Conservation (phyloP, 257 asterid species). For the Nemophila menziesii region DNA sequence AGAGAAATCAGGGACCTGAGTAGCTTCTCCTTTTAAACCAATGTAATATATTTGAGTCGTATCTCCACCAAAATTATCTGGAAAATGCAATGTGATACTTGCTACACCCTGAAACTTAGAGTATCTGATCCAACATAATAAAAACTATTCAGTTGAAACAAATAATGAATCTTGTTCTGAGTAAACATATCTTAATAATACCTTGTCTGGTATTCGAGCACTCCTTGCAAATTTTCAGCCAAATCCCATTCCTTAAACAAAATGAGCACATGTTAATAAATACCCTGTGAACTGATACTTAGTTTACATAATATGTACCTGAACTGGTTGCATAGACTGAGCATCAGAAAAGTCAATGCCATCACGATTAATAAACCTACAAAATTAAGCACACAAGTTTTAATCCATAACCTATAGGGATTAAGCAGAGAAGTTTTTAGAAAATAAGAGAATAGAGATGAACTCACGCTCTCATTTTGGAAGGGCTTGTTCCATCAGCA, state of each 20-base stretch:
- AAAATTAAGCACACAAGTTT: conserved; percentile 13
- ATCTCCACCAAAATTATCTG: conserved; percentile 85
- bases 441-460: conserved; percentile 2
- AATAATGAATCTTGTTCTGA: background rate
- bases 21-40: conserved; percentile 98
- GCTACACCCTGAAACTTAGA: conserved; percentile 92
- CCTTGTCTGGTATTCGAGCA: conserved; percentile 91
- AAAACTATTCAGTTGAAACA: conserved; percentile 4
- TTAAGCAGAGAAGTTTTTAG: background rate
- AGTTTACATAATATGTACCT: conserved; percentile 34
- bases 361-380: conserved; percentile 81
- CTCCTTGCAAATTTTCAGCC: conserved; percentile 81
- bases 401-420: conserved; percentile 1
- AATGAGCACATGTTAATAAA: conserved; percentile 12
- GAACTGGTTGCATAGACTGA: conserved; percentile 76
- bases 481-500: conserved; percentile 89
- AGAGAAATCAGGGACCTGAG: conserved; percentile 40
- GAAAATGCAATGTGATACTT: conserved; percentile 87
- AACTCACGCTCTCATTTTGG: conserved; percentile 95
- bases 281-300: conserved; percentile 6
- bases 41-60: conserved; percentile 83
- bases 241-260: conserved; percentile 87
- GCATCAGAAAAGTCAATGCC: conserved; percentile 98
- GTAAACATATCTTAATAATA: conserved; percentile 12
- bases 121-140: conserved; percentile 39